Evolutionary conservation across 129 eudicot genomes (phyloP), one percentile per base, ranked within the genome.

Genomic region (Pulicaria dysenterica): DNA sequence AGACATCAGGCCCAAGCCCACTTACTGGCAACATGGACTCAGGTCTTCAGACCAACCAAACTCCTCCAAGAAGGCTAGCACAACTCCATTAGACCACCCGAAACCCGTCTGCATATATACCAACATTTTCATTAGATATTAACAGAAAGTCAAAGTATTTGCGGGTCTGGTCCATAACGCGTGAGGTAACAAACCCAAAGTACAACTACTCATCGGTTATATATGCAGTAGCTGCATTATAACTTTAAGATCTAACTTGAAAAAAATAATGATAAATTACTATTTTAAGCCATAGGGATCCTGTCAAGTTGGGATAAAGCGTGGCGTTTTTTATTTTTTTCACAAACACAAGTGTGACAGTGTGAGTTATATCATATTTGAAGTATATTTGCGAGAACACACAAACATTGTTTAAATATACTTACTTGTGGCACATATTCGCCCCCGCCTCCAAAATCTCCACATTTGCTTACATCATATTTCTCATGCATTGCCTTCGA

Each of bases 41-140:
- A 73, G 48, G 72, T 94, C 96, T 77, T 86, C 56, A 8, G 94
- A 80, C 99, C 99, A 94, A 79, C 99, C 99, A 58, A 94, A 94
- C 80, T 88, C 96, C 79, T 94, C 99, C 86, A 94, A 73, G 64
- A 94, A 88, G 51, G 97, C 97, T 78, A 94, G 80, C 68, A 88
- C 96, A 42, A 94, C 97, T 36, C 99, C 99, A 61, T 90, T 94
- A 48, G 97, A 90, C 99, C 99, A 94, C 38, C 98, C 99, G 3
- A 94, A 94, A 62, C 99, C 99, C 7, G 95, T 93, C 98, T 93
- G 95, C 81, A 80, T 38, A 58, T 58, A 80, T 38, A 58, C 63
- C 58, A 56, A 5, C 55, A 72, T 14, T 61, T 46, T 70, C 6
- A 64, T 65, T 8, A 56, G 2, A 64, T 39, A 24, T 24, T 24